Percentiles rank a stretch among this genome's conserved stretches.
phyloP scores from a whole-genome alignment of 352 stramenopile species.

The Pythium insidiosum region DNA sequence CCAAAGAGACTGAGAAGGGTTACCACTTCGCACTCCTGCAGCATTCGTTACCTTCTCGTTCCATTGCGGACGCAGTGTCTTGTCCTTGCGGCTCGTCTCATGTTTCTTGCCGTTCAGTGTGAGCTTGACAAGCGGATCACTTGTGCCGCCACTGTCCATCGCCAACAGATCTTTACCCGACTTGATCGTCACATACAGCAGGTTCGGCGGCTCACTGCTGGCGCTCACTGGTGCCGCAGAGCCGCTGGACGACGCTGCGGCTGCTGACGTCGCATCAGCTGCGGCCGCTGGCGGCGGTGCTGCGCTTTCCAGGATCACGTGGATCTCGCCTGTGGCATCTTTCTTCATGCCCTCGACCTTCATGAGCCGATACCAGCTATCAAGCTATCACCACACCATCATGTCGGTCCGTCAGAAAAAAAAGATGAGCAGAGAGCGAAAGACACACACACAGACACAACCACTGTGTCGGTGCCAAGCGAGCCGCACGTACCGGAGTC shows the following conservation, averaged over 20 bases:
- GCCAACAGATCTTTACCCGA: constrained; percentile 74
- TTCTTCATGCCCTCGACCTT: constrained; percentile 67
- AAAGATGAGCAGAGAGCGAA: background rate
- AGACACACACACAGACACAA: background rate
- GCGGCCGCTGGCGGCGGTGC: constrained; percentile 1
- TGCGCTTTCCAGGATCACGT: constrained; percentile 32
- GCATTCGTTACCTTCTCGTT: constrained; percentile 57
- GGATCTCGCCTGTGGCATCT: constrained; percentile 50
- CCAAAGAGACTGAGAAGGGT: background rate
- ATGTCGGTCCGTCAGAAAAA: background rate
- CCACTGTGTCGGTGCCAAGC: too few relatives aligned
- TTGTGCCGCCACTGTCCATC: constrained; percentile 80
- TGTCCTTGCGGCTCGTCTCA: constrained; percentile 64
- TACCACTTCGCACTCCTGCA: background rate
- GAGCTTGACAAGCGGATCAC: constrained; percentile 84
- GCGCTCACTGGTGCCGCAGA: constrained; percentile 14
- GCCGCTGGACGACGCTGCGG: background rate
- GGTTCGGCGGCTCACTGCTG: constrained; percentile 30
- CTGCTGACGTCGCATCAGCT: background rate
- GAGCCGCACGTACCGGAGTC: constrained; percentile 19
- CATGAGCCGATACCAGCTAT: constrained; percentile 68
- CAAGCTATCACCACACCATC: constrained; percentile 14
- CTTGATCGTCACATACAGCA: constrained; percentile 64
- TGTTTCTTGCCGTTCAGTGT: constrained; percentile 74
- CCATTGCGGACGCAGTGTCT: constrained; percentile 64